Evolutionary conservation across 345 rosid species (phyloP).

Genomic region (Aquilaria yunnanensis): DNA sequence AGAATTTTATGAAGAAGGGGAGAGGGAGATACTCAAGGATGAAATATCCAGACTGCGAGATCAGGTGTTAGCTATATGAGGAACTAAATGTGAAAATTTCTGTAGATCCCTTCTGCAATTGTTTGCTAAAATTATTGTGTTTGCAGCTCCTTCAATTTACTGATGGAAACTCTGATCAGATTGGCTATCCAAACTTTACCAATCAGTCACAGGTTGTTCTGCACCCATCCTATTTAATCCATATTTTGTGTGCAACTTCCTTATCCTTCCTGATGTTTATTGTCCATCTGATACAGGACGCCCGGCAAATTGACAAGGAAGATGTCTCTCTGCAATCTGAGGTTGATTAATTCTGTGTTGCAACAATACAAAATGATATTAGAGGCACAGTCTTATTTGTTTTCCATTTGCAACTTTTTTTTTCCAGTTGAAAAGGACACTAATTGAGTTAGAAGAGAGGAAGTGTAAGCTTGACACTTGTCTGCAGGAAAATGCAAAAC

Average conservation of each 20-base stretch:
- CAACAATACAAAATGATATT: constrained; percentile 10
- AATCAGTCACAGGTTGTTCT: constrained; percentile 48
- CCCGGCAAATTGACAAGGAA: constrained; percentile 36
- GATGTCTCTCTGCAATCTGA: constrained; percentile 46
- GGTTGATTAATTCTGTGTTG: constrained; percentile 38
- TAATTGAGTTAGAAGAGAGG: constrained; percentile 65
- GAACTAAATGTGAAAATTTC: constrained; percentile 1
- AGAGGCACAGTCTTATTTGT: constrained; percentile 1
- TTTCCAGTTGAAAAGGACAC: constrained; percentile 54
- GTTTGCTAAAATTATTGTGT: constrained; percentile 1
- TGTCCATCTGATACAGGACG: constrained; percentile 36
- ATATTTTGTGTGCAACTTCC: constrained; percentile 2
- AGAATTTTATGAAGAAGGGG: constrained; percentile 97
- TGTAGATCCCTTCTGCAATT: constrained; percentile 7
- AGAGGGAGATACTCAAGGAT: constrained; percentile 68
- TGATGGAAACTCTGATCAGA: constrained; percentile 44
- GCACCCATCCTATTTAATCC: background rate
- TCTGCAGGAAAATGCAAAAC: constrained; percentile 73
- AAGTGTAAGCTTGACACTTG: constrained; percentile 57
- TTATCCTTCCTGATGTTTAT: background rate
- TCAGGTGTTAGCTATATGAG: constrained; percentile 48
- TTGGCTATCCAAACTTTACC: constrained; percentile 23
- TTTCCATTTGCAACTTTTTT: constrained; percentile 16
- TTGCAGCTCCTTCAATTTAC: constrained; percentile 59
- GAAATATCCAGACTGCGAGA: constrained; percentile 66